Base-by-base conservation (phyloP, 2,329 filamentous ascomycete genomes). In the Xylariaceae sp. region DNA sequence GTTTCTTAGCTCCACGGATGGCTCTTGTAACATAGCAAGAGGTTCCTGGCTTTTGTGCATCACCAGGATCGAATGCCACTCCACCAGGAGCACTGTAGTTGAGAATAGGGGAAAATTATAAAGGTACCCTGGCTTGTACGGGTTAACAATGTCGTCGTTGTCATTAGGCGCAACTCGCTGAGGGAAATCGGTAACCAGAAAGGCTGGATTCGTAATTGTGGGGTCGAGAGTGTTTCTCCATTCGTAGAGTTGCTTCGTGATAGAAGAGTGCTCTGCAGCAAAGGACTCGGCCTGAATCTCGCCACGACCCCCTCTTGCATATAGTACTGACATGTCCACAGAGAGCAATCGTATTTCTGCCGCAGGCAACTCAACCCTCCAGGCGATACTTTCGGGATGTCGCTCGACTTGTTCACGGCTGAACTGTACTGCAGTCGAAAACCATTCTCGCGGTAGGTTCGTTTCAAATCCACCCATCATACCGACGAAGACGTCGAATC, bases 401-500 rank as follows among this genome's bases (percentile, higher is more conserved):
- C 72, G 65, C 11, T 70, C 63, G 2, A 74, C 71, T 54, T 84
- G 80, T 17, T 75, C 66, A 29, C 71, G 67, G 55, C 83, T 86
- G 58, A 79, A 85, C 3, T 81, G 70, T 33, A 83, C 72, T 41
- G 79, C 76, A 7, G 73, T 69, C 2, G 74, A 70, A 55, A 91
- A 90, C 90, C 90, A 97, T 45, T 89, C 82, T 35, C 81, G 77
- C 6, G 83, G 75, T 12, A 97, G 71, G 2, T 83, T 77, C 1
- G 87, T 82, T 51, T 83, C 81, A 51, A 85, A 85, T 1, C 87
- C 86, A 18, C 87, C 87, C 73, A 95, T 82, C 47, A 96, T 77
- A 1, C 87, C 86, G 4, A 88, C 82, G 43, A 90, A 87, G 9
- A 90, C 74, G 61, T 97, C 93, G 58, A 95, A 95, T 28, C 90